A percentile compares a stretch with the other conserved stretches of the same genome.
These are phyloP conservation scores for Sparassis latifolia DNA, from an alignment of 1,284 basidiomycete species.

Conservation along the genomic window DNA sequence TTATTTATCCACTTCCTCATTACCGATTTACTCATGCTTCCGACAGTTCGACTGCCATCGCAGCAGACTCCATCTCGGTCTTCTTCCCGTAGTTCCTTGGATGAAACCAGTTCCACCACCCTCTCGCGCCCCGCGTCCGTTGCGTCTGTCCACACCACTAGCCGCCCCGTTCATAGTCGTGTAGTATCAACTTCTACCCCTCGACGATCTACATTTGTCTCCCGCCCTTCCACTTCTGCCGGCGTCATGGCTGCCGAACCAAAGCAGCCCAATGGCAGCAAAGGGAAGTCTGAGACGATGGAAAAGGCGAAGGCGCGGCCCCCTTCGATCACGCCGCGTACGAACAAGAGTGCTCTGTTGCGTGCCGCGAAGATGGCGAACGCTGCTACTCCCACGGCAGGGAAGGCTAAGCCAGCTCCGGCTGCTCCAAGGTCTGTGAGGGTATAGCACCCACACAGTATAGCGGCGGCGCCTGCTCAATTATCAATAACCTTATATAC, in stretches of 20 bases:
- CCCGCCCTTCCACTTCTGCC: slow-evolving; percentile 7
- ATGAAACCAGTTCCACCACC: slow-evolving; percentile 13
- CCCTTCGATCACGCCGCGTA: slow-evolving; percentile 59
- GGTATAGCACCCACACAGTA: slow-evolving; percentile 4
- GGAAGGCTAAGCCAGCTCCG: slow-evolving; percentile 9
- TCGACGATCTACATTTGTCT: slow-evolving; percentile 19
- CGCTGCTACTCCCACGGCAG: slow-evolving; percentile 10
- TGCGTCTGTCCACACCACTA: slow-evolving; percentile 13
- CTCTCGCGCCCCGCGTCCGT: slow-evolving; percentile 21
- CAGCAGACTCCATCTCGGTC: slow-evolving; percentile 16
- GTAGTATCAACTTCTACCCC: slow-evolving; percentile 12
- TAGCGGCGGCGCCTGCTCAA: too few relatives aligned
- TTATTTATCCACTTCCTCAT: neutral
- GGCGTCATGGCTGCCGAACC: neutral
- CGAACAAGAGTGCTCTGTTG: slow-evolving; percentile 69
- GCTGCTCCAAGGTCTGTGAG: slow-evolving; percentile 11
- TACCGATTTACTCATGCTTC: neutral
- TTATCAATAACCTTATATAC: too few relatives aligned
- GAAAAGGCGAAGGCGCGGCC: slow-evolving; percentile 39
- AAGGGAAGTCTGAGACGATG: slow-evolving; percentile 9
- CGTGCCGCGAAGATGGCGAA: slow-evolving; percentile 57
- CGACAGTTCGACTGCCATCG: slow-evolving; percentile 18
- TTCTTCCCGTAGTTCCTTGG: slow-evolving; percentile 21
- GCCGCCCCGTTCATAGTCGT: slow-evolving; percentile 26
- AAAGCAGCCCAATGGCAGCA: neutral